Percentiles rank a stretch among this genome's conserved stretches.
Conservation (phyloP, 177 flowering plant species). For the Tripterygium wilfordii region DNA sequence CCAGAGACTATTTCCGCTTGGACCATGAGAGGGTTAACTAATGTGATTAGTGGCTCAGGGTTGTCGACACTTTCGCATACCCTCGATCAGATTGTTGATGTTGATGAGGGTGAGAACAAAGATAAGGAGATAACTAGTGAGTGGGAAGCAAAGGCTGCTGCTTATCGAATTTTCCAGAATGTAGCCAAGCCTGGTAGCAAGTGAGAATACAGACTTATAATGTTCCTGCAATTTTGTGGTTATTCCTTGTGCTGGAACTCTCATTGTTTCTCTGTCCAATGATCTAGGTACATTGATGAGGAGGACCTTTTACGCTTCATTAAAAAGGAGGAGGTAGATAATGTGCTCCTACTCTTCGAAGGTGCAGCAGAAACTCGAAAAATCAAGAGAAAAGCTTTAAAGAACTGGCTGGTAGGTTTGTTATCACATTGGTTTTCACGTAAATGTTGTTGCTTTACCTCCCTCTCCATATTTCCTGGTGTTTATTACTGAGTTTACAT, state of each 20-base stretch:
- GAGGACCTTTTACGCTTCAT: slow-evolving; percentile 74
- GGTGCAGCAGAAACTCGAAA: slow-evolving; percentile 83
- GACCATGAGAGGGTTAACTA: slow-evolving; percentile 70
- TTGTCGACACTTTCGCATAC: slow-evolving; percentile 53
- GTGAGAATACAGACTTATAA: slow-evolving; percentile 30
- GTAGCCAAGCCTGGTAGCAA: slow-evolving; percentile 59
- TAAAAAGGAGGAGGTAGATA: slow-evolving; percentile 54
- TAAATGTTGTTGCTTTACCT: background rate
- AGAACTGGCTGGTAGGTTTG: slow-evolving; percentile 74
- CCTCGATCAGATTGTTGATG: slow-evolving; percentile 29
- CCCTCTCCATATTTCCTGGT: background rate
- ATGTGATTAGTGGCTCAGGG: slow-evolving; percentile 46
- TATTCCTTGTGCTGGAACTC: too few relatives aligned
- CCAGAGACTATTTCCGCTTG: slow-evolving; percentile 75
- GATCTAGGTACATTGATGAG: slow-evolving; percentile 61
- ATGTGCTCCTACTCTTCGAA: slow-evolving; percentile 53
- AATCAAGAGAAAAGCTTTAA: slow-evolving; percentile 50
- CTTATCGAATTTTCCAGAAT: too few relatives aligned
- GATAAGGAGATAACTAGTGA: slow-evolving; percentile 62
- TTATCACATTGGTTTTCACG: background rate
- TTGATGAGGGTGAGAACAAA: slow-evolving; percentile 45
- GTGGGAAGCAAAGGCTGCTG: too few relatives aligned
- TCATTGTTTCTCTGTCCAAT: too few relatives aligned
- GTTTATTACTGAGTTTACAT: too few relatives aligned
- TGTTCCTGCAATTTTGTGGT: background rate